A percentile compares a stretch with the other conserved stretches of the same genome.
Evolutionary conservation across 2,329 filamentous ascomycete genomes (phyloP).

Genomic region (Penicillium sp.): DNA sequence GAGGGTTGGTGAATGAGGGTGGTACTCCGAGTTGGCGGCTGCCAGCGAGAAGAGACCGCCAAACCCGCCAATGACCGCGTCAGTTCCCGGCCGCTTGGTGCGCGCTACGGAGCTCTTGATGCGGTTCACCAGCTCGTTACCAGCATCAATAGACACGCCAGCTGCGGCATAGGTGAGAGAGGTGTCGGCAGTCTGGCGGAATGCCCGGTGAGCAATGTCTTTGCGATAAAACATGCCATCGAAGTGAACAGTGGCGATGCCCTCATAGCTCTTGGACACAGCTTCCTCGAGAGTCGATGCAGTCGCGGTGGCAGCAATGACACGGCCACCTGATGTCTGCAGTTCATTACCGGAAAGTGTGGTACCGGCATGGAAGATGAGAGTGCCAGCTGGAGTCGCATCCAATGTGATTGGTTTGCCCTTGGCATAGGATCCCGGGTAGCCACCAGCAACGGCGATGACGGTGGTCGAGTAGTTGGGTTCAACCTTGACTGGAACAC

Average conservation of each 20-base stretch:
- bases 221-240: conserved; percentile 86
- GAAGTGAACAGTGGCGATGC: conserved; percentile 73
- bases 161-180: conserved; percentile 83
- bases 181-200: conserved; percentile 32
- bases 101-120: conserved; percentile 88
- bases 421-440: conserved; percentile 80
- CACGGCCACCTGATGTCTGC: conserved; percentile 75
- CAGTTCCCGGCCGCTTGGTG: conserved; percentile 77
- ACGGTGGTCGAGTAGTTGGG: conserved; percentile 77
- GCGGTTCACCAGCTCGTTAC: conserved; percentile 83
- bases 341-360: conserved; percentile 57
- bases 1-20: conserved; percentile 67
- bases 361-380: conserved; percentile 93
- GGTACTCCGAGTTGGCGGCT: conserved; percentile 63
- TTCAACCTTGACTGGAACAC: conserved; percentile 62
- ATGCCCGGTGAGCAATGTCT: conserved; percentile 75
- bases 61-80: conserved; percentile 92
- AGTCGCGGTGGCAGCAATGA: conserved; percentile 85
- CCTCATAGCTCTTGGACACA: conserved; percentile 79
- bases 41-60: conserved; percentile 79
- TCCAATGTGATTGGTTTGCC: conserved; percentile 58
- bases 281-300: conserved; percentile 71
- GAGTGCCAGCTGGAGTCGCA: conserved; percentile 52
- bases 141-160: conserved; percentile 89
- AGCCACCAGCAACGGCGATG: conserved; percentile 87